Percentiles rank a stretch among this genome's conserved stretches.
Evolutionary conservation across 768 basidiomycete species (phyloP).

Genomic region (Trametes elegans): DNA sequence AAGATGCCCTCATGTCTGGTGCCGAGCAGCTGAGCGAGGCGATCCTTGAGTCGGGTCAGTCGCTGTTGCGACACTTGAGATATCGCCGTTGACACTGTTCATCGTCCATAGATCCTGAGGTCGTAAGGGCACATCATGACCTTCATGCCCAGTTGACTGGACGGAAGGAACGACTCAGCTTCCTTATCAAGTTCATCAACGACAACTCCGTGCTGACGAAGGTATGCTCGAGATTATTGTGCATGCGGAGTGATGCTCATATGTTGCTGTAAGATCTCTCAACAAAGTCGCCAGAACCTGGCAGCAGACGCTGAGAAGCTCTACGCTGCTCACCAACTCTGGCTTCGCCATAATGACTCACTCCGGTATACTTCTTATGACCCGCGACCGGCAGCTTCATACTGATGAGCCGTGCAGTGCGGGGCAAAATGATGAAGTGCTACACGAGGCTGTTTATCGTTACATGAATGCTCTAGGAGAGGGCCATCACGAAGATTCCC

Average conservation of each 20-base stretch:
- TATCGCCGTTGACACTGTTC: neutral
- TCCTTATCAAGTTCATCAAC: slow-evolving; percentile 88
- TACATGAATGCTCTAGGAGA: slow-evolving; percentile 64
- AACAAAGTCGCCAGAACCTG: slow-evolving; percentile 69
- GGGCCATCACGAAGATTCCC: slow-evolving; percentile 65
- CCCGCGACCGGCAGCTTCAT: neutral
- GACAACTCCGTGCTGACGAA: slow-evolving; percentile 78
- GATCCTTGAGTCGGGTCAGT: slow-evolving; percentile 70
- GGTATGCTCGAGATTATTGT: slow-evolving; percentile 38
- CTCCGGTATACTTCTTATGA: slow-evolving; percentile 49
- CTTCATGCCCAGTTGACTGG: slow-evolving; percentile 73
- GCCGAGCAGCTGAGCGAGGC: slow-evolving; percentile 73
- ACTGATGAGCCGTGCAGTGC: slow-evolving; percentile 36
- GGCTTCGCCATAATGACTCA: slow-evolving; percentile 71
- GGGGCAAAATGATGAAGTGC: slow-evolving; percentile 55
- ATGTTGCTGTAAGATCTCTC: slow-evolving; percentile 70
- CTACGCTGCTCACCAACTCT: slow-evolving; percentile 76
- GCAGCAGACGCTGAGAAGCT: slow-evolving; percentile 86
- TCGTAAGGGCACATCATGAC: slow-evolving; percentile 77
- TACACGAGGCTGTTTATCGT: slow-evolving; percentile 66
- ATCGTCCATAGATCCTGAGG: slow-evolving; percentile 46
- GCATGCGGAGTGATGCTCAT: neutral
- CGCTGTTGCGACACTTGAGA: too few relatives aligned
- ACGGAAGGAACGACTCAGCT: slow-evolving; percentile 72
- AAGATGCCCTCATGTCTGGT: slow-evolving; percentile 74